Evolutionary conservation across 176 grass and related monocot species (phyloP), one percentile per base, ranked within the genome.

Genomic region (Eragrostis curvula): DNA sequence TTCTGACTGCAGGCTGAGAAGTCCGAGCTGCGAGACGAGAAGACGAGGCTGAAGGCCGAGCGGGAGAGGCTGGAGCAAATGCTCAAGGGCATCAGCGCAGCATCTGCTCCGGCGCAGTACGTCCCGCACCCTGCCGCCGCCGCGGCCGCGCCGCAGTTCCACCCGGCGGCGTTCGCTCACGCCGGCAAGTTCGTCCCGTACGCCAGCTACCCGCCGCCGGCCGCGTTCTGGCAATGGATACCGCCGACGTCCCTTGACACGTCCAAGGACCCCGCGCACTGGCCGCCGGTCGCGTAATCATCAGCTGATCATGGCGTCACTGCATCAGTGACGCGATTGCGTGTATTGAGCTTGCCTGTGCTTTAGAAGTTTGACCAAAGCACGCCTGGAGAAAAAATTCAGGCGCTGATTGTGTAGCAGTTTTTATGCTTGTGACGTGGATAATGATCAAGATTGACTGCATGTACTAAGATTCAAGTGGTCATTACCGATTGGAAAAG

Each of bases 211-310:
- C 85, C 82, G 56, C 80, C 89, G 43, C 83, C 93, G 53, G 84
- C 91, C 15, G 89, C 85, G 9, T 89, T 99, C 84, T 96, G 87
- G 93, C 97, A 89, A 62, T 99, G 97, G 97, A 96, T 99, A 80
- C 97, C 93, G 27, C 93, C 91, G 15, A 90, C 93, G 45, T 83
- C 93, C 48, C 85, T 99, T 39, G 97, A 99, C 87, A 99, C 97
- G 70, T 87, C 97, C 51, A 95, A 93, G 86, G 97, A 99, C 74
- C 66, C 89, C 12, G 89, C 72, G 36, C 87, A 90, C 77, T 96
- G 97, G 93, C 97, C 97, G 27, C 97, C 97, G 43, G 97, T 99
- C 58, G 97, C 97, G 47, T 99, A 86, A 75, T 71, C 68, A 29
- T 0, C n/a, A 79, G 1, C 48, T 56, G 64, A 1, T 43, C 49